A percentile compares a stretch with the other conserved stretches of the same genome.
Conservation (phyloP, 2,329 filamentous ascomycete genomes). For the Colletotrichum nymphaeae region DNA sequence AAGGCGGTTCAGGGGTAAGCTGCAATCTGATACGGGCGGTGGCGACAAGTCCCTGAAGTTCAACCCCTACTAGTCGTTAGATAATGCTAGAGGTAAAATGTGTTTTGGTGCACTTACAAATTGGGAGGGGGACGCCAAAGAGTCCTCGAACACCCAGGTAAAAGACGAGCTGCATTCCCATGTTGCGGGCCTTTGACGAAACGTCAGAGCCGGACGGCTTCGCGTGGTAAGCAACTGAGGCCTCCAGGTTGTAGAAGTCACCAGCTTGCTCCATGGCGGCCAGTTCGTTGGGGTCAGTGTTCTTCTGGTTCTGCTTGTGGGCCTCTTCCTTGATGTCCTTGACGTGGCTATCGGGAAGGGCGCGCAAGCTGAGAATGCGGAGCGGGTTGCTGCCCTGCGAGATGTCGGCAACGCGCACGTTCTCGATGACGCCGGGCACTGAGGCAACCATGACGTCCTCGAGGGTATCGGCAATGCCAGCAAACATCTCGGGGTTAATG, state of each 20-base stretch:
- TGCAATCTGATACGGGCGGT: constrained; percentile 77
- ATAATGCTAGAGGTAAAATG: constrained; percentile 59
- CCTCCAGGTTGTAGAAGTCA: constrained; percentile 86
- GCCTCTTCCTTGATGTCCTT: constrained; percentile 78
- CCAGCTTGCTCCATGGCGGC: constrained; percentile 91
- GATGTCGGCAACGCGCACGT: constrained; percentile 94
- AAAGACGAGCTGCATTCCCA: constrained; percentile 80
- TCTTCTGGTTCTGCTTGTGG: constrained; percentile 63
- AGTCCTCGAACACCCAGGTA: constrained; percentile 91
- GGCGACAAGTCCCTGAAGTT: constrained; percentile 78
- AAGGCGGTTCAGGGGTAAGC: constrained; percentile 88
- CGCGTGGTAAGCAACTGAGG: constrained; percentile 83
- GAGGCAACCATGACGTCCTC: constrained; percentile 96
- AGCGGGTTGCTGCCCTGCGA: constrained; percentile 93
- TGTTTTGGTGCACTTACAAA: constrained; percentile 61
- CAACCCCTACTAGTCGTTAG: constrained; percentile 68
- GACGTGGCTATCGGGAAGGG: constrained; percentile 85
- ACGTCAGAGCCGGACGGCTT: constrained; percentile 77
- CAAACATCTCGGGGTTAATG: constrained; percentile 95
- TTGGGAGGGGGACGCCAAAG: constrained; percentile 88
- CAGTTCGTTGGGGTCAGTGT: constrained; percentile 85
- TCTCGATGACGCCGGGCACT: constrained; percentile 90
- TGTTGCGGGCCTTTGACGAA: constrained; percentile 84
- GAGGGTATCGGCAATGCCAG: constrained; percentile 85
- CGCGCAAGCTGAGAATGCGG: constrained; percentile 86